Percentiles rank a stretch among this genome's conserved stretches.
Conservation (phyloP, 768 basidiomycete species). For the Podaxis sp. region DNA sequence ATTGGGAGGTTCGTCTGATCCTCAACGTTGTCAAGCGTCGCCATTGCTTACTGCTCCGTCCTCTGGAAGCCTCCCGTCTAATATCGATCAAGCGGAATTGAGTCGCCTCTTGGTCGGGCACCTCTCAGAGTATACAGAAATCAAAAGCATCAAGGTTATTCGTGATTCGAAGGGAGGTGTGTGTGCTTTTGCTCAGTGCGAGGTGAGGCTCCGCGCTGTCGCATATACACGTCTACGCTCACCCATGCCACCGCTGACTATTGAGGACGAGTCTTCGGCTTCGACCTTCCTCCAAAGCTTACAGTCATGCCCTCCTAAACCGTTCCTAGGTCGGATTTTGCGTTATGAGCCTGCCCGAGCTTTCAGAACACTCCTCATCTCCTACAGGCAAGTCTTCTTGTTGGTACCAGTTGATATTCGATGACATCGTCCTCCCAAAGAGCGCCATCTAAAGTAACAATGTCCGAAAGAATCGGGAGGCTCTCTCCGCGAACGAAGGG, state of each 20-base stretch:
- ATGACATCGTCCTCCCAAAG: neutral
- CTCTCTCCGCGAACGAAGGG: slow-evolving; percentile 34
- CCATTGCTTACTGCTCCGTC: slow-evolving; percentile 5
- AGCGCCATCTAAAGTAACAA: neutral
- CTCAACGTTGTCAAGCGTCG: slow-evolving; percentile 1
- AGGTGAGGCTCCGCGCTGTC: slow-evolving; percentile 41
- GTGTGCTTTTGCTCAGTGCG: slow-evolving; percentile 85
- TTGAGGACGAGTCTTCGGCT: slow-evolving; percentile 58
- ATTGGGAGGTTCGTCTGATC: slow-evolving; percentile 32
- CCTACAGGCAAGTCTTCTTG: slow-evolving; percentile 54
- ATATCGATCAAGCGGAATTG: slow-evolving; percentile 65
- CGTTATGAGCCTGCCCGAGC: slow-evolving; percentile 81
- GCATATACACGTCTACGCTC: neutral
- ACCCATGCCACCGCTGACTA: slow-evolving; percentile 17
- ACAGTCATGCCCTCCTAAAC: slow-evolving; percentile 51
- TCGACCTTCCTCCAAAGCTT: slow-evolving; percentile 58
- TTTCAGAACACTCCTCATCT: slow-evolving; percentile 69
- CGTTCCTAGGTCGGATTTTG: slow-evolving; percentile 68
- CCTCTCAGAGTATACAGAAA: slow-evolving; percentile 60
- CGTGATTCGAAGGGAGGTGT: slow-evolving; percentile 75
- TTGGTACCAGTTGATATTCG: slow-evolving; percentile 7
- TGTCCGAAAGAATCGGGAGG: slow-evolving; percentile 22
- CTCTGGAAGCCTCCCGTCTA: slow-evolving; percentile 58
- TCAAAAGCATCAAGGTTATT: slow-evolving; percentile 70
- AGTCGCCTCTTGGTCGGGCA: slow-evolving; percentile 59